phyloP scores from a whole-genome alignment of 208 protist genomes.

The Polymyxa betae region DNA sequence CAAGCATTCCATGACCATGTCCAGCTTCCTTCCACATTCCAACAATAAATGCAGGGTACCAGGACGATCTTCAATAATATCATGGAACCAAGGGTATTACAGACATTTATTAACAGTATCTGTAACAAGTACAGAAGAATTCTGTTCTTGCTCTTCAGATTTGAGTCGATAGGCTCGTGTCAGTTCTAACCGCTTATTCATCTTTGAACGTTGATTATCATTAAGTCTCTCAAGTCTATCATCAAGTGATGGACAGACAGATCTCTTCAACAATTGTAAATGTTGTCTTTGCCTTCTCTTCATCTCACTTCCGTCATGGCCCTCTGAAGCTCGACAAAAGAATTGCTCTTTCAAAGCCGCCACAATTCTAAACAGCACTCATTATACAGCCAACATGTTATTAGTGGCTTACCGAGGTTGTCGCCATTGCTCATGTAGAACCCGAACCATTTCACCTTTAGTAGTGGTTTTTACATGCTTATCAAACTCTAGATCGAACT shows the following conservation, averaged over 20 bases:
- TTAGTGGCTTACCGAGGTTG: slow-evolving; percentile 4
- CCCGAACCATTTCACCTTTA: neutral
- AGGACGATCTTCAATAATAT: too few species aligned
- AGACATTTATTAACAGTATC: too few species aligned
- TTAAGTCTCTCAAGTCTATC: slow-evolving; percentile 4
- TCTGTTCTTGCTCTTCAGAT: too few species aligned
- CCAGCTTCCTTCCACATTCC: too few species aligned
- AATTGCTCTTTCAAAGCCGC: neutral
- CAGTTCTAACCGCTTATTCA: neutral
- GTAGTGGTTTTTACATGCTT: neutral
- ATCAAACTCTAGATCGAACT: neutral
- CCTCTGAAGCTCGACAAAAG: neutral
- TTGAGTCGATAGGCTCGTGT: too few species aligned
- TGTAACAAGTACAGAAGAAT: too few species aligned
- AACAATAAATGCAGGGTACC: too few species aligned
- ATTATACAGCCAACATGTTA: neutral
- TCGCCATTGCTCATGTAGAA: slow-evolving; percentile 1
- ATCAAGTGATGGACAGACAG: neutral
- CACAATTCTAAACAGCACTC: neutral
- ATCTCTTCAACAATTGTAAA: neutral
- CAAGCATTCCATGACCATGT: neutral
- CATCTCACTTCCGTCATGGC: neutral
- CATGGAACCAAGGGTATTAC: too few species aligned
- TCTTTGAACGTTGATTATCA: neutral
- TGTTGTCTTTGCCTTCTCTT: neutral